Conservation (phyloP, 2,329 filamentous ascomycete genomes). For the Chalaropsis ovoidea region DNA sequence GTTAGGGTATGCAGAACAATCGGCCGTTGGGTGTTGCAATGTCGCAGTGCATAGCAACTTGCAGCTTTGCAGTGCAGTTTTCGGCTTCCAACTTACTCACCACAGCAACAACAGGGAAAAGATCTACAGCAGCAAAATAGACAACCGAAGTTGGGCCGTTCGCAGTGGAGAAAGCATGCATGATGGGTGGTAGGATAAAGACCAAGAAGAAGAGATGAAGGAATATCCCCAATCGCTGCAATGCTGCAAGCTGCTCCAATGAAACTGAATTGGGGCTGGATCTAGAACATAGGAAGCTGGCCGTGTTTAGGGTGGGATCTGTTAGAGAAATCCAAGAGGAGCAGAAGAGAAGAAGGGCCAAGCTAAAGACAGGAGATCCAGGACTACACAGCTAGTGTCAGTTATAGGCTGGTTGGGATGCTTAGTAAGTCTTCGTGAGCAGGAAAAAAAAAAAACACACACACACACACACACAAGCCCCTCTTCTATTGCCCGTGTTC, state of each 20-base stretch:
- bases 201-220: constrained; percentile 7
- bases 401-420: background rate
- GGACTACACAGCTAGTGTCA: background rate
- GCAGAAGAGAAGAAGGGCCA: background rate
- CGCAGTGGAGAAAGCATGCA: background rate
- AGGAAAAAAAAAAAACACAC: background rate
- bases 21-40: background rate
- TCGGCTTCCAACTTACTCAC: background rate
- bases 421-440: background rate
- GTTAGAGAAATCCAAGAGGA: background rate
- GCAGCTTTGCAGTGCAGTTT: background rate
- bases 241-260: background rate
- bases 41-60: background rate
- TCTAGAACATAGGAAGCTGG: constrained; percentile 1
- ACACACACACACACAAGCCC: too few species aligned
- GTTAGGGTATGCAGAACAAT: background rate
- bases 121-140: constrained; percentile 2
- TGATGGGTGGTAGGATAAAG: background rate
- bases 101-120: background rate
- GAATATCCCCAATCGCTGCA: background rate
- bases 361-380: background rate
- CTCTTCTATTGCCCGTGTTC: background rate
- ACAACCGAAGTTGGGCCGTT: constrained; percentile 11
- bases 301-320: background rate
- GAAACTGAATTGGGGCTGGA: background rate